These are phyloP conservation scores for Ustilago xerochloae DNA, from an alignment of 1,284 basidiomycete genomes.

Conservation along the genomic window DNA sequence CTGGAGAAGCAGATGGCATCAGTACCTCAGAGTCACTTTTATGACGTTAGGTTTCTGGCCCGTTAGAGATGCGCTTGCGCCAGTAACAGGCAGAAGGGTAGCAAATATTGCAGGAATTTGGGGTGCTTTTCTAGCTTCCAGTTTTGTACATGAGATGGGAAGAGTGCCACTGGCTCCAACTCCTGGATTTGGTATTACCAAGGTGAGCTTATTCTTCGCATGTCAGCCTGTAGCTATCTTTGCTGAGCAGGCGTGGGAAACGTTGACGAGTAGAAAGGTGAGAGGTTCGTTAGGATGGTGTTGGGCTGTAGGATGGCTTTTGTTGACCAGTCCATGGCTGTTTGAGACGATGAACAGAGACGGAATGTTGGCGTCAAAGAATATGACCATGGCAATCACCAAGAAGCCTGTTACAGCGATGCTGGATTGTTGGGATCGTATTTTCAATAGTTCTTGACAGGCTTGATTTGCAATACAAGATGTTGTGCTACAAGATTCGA, in stretches of 20 bases:
- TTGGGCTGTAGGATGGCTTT: slow-evolving; percentile 24
- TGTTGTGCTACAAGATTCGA: not conserved
- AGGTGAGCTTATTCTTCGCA: slow-evolving; percentile 22
- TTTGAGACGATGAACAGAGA: slow-evolving; percentile 10
- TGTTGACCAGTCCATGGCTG: slow-evolving; percentile 14
- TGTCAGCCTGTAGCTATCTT: slow-evolving; percentile 27
- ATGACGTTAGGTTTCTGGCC: slow-evolving; percentile 33
- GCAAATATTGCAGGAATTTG: slow-evolving; percentile 19
- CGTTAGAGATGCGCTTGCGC: not conserved
- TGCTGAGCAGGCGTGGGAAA: slow-evolving; percentile 23
- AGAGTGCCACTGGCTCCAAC: slow-evolving; percentile 10
- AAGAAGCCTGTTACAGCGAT: not conserved
- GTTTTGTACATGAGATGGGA: slow-evolving; percentile 36
- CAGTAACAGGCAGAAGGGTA: slow-evolving; percentile 2
- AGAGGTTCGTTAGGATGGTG: slow-evolving; percentile 30
- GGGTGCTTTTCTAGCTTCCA: slow-evolving; percentile 34
- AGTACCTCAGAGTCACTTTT: slow-evolving; percentile 32
- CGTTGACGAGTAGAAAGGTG: slow-evolving; percentile 9
- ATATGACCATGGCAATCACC: slow-evolving; percentile 11
- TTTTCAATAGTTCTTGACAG: slow-evolving; percentile 2
- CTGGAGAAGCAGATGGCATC: slow-evolving; percentile 47
- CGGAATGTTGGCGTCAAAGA: slow-evolving; percentile 11
- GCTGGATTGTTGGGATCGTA: slow-evolving; percentile 28
- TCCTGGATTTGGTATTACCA: slow-evolving; percentile 1
- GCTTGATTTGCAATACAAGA: not conserved